Evolutionary conservation across 2,329 filamentous ascomycete species (phyloP), one percentile per base, ranked within the genome.

Genomic region (Diaporthe destruens): DNA sequence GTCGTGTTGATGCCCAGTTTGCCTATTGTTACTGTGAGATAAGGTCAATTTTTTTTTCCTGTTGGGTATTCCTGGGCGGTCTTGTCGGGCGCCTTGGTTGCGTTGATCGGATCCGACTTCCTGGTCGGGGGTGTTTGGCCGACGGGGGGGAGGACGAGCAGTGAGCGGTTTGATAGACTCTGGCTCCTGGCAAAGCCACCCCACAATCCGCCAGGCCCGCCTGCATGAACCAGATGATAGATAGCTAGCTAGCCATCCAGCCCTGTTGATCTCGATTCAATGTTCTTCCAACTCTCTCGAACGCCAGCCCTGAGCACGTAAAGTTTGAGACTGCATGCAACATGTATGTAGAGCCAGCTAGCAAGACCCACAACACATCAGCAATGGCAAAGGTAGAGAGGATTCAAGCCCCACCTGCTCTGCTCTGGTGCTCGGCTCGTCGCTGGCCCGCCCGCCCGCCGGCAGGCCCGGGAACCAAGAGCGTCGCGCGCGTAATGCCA

Each of bases 261-360:
- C 57, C 39, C 57, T 63, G 57, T 63, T 47, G 25, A 63, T 47
- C 57, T 39, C 39, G 57, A 61, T n/a, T n/a, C n/a, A n/a, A n/a
- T n/a, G n/a, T n/a, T n/a, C n/a, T n/a, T n/a, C 20, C 18, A 47
- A 34, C 25, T 14, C 23, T 20, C 18, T 6, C 11, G 8, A 25
- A 0, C 7, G 11, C 12, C 23, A 12, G 29, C 2, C 20, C 2
- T 25, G 9, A 20, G 36, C 34, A 25, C n/a, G n/a, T n/a, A n/a
- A n/a, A n/a, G n/a, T n/a, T 11, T 8, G 25, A 32, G 12, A 29
- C 34, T 12, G 3, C 14, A 12, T n/a, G 20, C 20, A 59, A 16
- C 6, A n/a, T 2, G 5, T 29, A 29, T 39, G 5, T 11, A 36
- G 1, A 29, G 56, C 36, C 11, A 42, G 39, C 12, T 12, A 42